Evolutionary conservation across 768 basidiomycete genomes (phyloP), one percentile per base, ranked within the genome.

Genomic region (Leucogyrophana mollusca): DNA sequence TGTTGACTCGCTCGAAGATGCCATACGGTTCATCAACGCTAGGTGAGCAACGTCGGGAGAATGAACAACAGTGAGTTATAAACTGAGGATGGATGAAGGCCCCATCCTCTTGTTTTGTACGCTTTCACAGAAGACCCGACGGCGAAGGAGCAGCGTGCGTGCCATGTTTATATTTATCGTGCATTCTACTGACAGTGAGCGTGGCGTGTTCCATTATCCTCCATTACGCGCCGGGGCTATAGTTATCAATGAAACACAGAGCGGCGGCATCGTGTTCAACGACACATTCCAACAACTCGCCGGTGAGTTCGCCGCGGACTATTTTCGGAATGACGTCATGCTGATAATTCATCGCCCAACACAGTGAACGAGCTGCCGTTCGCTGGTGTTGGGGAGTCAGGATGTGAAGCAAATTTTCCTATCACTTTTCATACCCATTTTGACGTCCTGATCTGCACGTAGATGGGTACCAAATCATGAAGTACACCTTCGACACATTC

Each of bases 71-170:
- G 18, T 9, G n/a, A 46, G 27, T 46, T 21, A 6, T 16, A 37
- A 37, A 37, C 35, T 21, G 35, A 16, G n/a, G n/a, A 37, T 37
- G 16, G 16, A 37, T 5, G 37, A 41, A 85, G 83, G 16, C 72
- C 76, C 30, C 72, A 77, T 46, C 79, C 87, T 2, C 71, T 89
- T 4, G 79, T 79, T 3, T 34, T 87, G 18, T 88, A 89, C 52
- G 71, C 70, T 1, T 90, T 88, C 60, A 82, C 79, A 0, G 73
- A 80, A 13, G 66, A 74, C 35, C 62, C 69, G 0, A 58, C 61
- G 4, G 51, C 61, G 0, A 79, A 77, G 47, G 52, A 65, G 9
- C 65, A 58, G 32, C 56, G 78, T 77, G 34, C 25, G 70, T 59
- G 9, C 17, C 3, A 18, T 27, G 30, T 6, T 13, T 30, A 0